Conservation (phyloP, 1,284 basidiomycete genomes). For the Austroboletus novae-zelandiae region DNA sequence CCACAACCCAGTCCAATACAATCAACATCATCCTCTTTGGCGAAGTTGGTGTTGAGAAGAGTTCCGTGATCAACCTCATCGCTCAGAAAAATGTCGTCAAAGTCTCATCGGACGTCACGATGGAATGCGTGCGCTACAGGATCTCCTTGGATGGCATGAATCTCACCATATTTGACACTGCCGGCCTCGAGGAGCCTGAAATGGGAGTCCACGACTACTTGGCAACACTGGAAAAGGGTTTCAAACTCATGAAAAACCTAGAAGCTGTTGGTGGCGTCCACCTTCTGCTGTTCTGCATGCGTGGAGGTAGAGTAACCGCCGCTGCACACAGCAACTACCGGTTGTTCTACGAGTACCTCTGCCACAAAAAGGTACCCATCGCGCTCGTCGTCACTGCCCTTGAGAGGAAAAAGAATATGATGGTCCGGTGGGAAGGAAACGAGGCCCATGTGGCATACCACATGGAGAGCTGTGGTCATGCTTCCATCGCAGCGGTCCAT, state of each 20-base stretch:
- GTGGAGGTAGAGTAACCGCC: slow-evolving; percentile 35
- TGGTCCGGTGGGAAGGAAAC: slow-evolving; percentile 41
- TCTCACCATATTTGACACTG: slow-evolving; percentile 38
- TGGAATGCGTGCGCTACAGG: slow-evolving; percentile 23
- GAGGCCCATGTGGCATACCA: slow-evolving; percentile 27
- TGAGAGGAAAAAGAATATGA: slow-evolving; percentile 37
- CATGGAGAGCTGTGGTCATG: slow-evolving; percentile 34
- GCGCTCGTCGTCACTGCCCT: slow-evolving; percentile 40
- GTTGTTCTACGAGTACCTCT: slow-evolving; percentile 37
- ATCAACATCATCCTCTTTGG: slow-evolving; percentile 32
- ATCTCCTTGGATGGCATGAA: slow-evolving; percentile 20
- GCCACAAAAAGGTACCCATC: slow-evolving; percentile 35
- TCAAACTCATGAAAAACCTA: slow-evolving; percentile 33
- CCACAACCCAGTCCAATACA: neutral
- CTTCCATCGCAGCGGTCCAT: slow-evolving; percentile 41
- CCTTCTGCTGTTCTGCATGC: slow-evolving; percentile 41
- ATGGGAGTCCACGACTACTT: slow-evolving; percentile 27
- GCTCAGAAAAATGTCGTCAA: slow-evolving; percentile 24
- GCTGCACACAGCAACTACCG: slow-evolving; percentile 36
- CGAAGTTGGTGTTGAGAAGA: slow-evolving; percentile 35
- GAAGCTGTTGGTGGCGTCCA: slow-evolving; percentile 32
- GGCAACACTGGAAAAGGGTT: slow-evolving; percentile 35
- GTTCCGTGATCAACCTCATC: slow-evolving; percentile 35
- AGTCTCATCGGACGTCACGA: slow-evolving; percentile 32
- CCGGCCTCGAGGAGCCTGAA: slow-evolving; percentile 41